A percentile compares a stretch with the other conserved stretches of the same genome.
Evolutionary conservation across 768 basidiomycete species (phyloP).

Genomic region (Suillus variegatus): DNA sequence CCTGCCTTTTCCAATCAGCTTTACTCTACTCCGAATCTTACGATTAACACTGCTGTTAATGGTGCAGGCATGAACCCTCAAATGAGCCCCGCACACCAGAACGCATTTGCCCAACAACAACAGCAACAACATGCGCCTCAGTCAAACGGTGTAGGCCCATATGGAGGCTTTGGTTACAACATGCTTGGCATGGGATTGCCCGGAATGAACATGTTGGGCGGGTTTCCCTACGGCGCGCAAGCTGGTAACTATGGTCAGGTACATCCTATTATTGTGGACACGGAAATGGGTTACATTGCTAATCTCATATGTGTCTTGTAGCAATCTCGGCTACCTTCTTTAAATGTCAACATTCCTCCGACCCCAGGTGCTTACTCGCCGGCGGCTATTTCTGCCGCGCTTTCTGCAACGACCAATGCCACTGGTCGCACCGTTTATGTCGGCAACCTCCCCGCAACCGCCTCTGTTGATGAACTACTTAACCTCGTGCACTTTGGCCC

Average conservation of each 20-base stretch:
- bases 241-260: conserved; percentile 74
- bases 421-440: conserved; percentile 94
- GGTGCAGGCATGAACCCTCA: conserved; percentile 55
- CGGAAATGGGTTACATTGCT: neutral
- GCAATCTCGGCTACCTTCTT: conserved; percentile 56
- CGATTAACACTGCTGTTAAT: conserved; percentile 59
- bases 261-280: conserved; percentile 13
- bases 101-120: conserved; percentile 50
- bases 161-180: conserved; percentile 68
- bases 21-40: conserved; percentile 72
- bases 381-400: conserved; percentile 73
- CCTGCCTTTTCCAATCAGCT: conserved; percentile 58
- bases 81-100: conserved; percentile 63
- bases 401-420: conserved; percentile 56
- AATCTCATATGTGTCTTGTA: conserved; percentile 27
- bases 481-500: conserved; percentile 98
- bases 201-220: conserved; percentile 68
- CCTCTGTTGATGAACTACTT: conserved; percentile 96
- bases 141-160: conserved; percentile 50
- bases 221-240: conserved; percentile 71
- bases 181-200: conserved; percentile 85
- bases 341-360: conserved; percentile 67
- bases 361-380: conserved; percentile 79
- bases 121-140: conserved; percentile 37
- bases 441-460: conserved; percentile 92